Base-by-base conservation (phyloP, 2,329 filamentous ascomycete species). In the Apiospora saccharicola region DNA sequence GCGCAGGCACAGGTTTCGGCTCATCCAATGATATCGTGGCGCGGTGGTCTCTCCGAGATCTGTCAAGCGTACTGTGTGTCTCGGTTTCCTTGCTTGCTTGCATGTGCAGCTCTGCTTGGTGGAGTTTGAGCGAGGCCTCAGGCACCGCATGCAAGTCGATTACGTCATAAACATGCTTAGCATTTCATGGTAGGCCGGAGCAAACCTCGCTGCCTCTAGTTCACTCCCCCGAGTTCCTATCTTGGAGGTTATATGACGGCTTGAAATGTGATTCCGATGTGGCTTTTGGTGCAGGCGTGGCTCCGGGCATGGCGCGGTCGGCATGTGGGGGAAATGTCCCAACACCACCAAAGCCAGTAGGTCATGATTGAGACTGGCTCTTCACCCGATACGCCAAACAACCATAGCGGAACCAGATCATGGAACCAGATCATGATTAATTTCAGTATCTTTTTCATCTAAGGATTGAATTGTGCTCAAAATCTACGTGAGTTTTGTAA, bases 81-180 rank as follows among this genome's bases (percentile, higher is more conserved):
- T 61, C 51, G 10, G 13, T 57, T 57, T 34, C 24, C 24, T 30
- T 5, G 5, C 16, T 47, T 47, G 16, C 44, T 47, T 19, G 44
- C 44, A 47, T 47, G 13, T 57, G 51, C 51, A 57, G 49, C 1
- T 57, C 19, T 19, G 2, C 26, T 30, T 34, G 51, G 51, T 57
- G 51, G 43, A 44, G 51, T 44, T 41, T 30, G 26, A 30, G 4
- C 4, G 26, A 30, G 37, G 37, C 26, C 4, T n/a, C n/a, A 51
- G 43, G 30, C 70, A 41, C 64, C 43, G 57, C 64, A 46, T 67
- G 64, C 70, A 68, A 49, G 57, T 67, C 67, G 44, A 44, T 64
- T 67, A 61, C 46, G 64, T 67, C 57, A 30, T 69, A 22, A 67
- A 4, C 24, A 67, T 64, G 24, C 37, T 26, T 16, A 34, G 44